Evolutionary conservation across 306 rosid genomes (phyloP).

Genomic region (Trifolium fragiferum): DNA sequence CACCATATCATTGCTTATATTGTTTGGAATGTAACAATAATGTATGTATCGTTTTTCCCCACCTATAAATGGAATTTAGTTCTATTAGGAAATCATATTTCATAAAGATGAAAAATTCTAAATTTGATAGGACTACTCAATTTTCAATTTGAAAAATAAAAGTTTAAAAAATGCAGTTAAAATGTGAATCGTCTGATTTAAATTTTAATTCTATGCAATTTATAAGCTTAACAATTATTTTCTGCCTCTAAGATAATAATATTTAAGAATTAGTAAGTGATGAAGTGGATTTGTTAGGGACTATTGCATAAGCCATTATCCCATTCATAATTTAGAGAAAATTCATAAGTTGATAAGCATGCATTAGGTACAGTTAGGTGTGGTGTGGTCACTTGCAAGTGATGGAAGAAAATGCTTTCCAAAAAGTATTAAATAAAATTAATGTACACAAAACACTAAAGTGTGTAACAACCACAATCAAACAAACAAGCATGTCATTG

Average conservation of each 20-base stretch:
- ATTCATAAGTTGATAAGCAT: slow-evolving; percentile 6
- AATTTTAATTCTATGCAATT: background rate
- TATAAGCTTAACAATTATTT: background rate
- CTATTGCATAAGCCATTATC: slow-evolving; percentile 14
- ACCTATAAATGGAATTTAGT: background rate
- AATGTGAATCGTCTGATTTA: background rate
- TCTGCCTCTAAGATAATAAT: background rate
- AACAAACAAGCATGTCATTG: slow-evolving; percentile 31
- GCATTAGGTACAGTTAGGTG: slow-evolving; percentile 30
- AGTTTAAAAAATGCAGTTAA: background rate
- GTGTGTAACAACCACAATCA: slow-evolving; percentile 34
- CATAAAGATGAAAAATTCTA: background rate
- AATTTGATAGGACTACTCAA: background rate
- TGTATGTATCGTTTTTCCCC: background rate
- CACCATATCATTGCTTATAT: background rate
- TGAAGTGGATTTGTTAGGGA: background rate
- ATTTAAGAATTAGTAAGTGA: background rate
- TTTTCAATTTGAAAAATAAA: background rate
- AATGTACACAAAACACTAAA: slow-evolving; percentile 51
- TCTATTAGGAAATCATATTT: background rate
- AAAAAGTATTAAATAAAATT: slow-evolving; percentile 31
- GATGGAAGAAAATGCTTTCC: slow-evolving; percentile 30
- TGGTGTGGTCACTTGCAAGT: slow-evolving; percentile 29
- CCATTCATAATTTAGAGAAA: slow-evolving; percentile 15
- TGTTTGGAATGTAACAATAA: background rate